Conservation (phyloP, 345 rosid species). For the Brassica nigra region DNA sequence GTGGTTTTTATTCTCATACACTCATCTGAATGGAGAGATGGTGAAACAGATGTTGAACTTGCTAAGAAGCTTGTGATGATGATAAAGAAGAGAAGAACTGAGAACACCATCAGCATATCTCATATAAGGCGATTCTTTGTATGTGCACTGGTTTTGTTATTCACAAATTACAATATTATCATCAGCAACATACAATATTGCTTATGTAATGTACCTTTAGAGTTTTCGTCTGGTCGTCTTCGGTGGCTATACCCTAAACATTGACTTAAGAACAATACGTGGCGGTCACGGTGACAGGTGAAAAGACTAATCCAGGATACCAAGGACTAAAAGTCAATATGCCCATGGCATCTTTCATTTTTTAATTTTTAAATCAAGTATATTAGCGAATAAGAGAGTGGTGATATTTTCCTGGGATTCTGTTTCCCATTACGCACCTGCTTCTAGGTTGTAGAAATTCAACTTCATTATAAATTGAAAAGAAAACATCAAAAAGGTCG, state of each 20-base stretch:
- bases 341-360: not conserved
- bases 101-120: not conserved
- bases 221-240: not conserved
- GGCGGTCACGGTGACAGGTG: not conserved
- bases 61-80: conserved; percentile 12
- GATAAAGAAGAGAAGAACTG: conserved; percentile 13
- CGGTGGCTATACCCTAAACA: not conserved
- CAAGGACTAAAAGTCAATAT: not conserved
- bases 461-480: not conserved
- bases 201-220: not conserved
- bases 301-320: not conserved
- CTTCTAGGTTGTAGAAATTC: not conserved
- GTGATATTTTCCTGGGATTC: not conserved
- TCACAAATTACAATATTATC: not conserved
- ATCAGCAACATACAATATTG: not conserved
- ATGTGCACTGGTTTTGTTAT: not conserved
- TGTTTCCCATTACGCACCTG: not conserved
- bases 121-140: not conserved
- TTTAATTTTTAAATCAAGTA: not conserved
- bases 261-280: not conserved
- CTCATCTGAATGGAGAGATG: conserved; percentile 20
- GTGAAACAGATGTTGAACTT: not conserved
- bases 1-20: not conserved
- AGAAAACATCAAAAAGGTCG: not conserved
- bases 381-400: not conserved